phyloP scores from a whole-genome alignment of 2,329 filamentous ascomycete genomes.

The Aureobasidium vineae region DNA sequence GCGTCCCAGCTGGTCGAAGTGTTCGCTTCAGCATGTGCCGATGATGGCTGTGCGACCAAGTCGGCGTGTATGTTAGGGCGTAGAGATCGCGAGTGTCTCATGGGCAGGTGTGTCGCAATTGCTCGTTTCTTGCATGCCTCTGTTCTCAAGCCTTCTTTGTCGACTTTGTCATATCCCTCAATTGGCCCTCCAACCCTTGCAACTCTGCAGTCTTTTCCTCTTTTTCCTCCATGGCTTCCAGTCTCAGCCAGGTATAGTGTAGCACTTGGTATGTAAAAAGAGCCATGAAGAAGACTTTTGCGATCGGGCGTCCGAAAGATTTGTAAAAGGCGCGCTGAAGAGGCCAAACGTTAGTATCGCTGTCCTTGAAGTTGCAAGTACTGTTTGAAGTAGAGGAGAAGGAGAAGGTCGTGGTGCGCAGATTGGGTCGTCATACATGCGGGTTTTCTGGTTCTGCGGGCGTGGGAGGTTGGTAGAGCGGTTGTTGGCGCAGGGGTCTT shows the following conservation, averaged over 20 bases:
- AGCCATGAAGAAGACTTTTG: conserved; percentile 71
- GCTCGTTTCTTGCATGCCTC: no score
- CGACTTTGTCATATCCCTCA: conserved; percentile 3
- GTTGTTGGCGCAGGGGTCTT: conserved; percentile 11
- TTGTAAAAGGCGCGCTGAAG: conserved; percentile 72
- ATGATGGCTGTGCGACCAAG: no score
- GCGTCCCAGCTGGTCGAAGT: background rate
- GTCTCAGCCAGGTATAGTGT: conserved; percentile 71
- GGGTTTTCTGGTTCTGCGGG: conserved; percentile 24
- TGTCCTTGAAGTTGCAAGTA: background rate
- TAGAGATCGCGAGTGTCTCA: no score
- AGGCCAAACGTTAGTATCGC: no score
- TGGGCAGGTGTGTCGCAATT: no score
- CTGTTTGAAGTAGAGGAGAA: background rate
- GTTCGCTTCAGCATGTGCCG: background rate
- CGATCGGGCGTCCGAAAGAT: conserved; percentile 68
- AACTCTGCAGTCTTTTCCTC: conserved; percentile 47
- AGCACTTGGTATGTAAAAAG: conserved; percentile 75
- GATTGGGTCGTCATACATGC: conserved; percentile 23
- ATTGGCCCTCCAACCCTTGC: background rate
- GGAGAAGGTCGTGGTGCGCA: background rate
- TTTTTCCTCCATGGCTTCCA: conserved; percentile 69
- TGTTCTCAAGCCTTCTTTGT: background rate
- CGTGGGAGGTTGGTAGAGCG: conserved; percentile 20
- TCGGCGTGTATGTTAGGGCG: background rate